phyloP scores from a whole-genome alignment of 768 basidiomycete genomes.

The Lactarius indigo region DNA sequence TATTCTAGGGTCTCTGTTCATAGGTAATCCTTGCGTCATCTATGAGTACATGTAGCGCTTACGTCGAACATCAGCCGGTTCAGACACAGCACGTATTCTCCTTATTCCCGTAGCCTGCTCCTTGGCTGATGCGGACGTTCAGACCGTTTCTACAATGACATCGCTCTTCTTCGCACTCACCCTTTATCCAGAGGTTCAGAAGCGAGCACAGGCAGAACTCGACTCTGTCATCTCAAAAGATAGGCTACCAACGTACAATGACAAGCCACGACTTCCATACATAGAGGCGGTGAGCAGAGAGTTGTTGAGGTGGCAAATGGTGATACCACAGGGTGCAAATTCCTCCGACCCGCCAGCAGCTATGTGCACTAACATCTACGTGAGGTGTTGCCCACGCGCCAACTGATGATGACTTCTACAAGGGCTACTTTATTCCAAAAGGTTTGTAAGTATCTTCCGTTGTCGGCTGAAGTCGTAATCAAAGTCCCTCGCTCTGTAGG shows the following conservation, averaged over 20 bases:
- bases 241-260: constrained; percentile 30
- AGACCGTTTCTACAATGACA: constrained; percentile 5
- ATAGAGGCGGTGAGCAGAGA: constrained; percentile 28
- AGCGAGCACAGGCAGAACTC: constrained; percentile 29
- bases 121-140: not conserved
- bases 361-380: no score
- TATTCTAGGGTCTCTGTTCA: constrained; percentile 4
- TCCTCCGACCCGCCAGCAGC: no score
- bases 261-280: constrained; percentile 29
- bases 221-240: constrained; percentile 29
- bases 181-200: constrained; percentile 15
- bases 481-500: not conserved
- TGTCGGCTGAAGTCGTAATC: not conserved
- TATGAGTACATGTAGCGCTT: not conserved
- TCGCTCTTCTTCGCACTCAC: constrained; percentile 14
- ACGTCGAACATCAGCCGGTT: not conserved
- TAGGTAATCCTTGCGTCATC: not conserved
- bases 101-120: not conserved
- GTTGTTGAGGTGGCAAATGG: constrained; percentile 27
- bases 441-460: constrained; percentile 6
- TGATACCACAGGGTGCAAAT: constrained; percentile 5
- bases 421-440: constrained; percentile 30
- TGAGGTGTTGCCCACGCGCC: constrained; percentile 25
- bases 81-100: not conserved
- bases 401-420: not conserved